Evolutionary conservation across 1,284 basidiomycete species (phyloP), one percentile per base, ranked within the genome.

Genomic region (Coniferiporia sulphurascens): DNA sequence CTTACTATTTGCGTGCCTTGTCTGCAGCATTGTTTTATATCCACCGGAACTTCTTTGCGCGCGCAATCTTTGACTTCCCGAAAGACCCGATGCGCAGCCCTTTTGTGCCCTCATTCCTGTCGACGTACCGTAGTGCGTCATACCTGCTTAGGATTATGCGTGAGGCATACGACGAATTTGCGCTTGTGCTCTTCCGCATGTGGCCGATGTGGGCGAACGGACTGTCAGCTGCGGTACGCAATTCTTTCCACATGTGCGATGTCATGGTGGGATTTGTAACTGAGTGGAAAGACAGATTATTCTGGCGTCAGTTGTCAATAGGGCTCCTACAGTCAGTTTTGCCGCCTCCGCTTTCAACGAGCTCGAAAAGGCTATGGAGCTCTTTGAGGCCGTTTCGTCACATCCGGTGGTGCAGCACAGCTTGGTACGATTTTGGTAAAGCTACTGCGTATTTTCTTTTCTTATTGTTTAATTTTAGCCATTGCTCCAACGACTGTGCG

Each of bases 21-120:
- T 27, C 27, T 27, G 27, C 27, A 44, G 49, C 43, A 10, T 12
- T 62, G 13, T 17, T 64, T 41, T 55, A 60, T 43, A 55, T 65
- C n/a, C 62, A 65, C 38, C 51, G 64, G 6, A 63, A 61, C 41
- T 65, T 55, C 45, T 65, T 65, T 27, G 64, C 64, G 12, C 56
- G 59, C 15, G 63, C 64, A 12, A 52, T 65, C 21, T 38, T 61
- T 3, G 56, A 64, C 36, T 60, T 32, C 35, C 63, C 64, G 7
- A 53, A 62, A 6, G 61, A 64, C 59, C 64, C 64, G 12, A 53
- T 62, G 19, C 48, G 52, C 21, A 65, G 64, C 46, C 60, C 62
- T 2, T 65, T 62, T 36, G 62, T 58, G 15, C 54, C 55, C 5
- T 65, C 64, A 8, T 63, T 64, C 17, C 48, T 65, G 15, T 61